phyloP scores from a whole-genome alignment of 2,329 filamentous ascomycete genomes.

The Penicillium palitans region DNA sequence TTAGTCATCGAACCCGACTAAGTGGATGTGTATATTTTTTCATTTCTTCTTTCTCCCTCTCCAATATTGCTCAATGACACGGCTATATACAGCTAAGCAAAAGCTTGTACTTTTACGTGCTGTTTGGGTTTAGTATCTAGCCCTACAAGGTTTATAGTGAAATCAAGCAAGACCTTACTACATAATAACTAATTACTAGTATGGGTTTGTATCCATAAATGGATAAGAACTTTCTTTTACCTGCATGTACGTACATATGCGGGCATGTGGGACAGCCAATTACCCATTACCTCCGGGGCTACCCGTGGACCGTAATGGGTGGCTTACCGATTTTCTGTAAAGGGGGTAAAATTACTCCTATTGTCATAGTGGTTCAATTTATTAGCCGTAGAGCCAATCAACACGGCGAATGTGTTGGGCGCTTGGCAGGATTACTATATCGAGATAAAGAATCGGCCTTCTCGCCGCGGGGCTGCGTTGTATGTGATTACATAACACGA shows the following conservation, averaged over 20 bases:
- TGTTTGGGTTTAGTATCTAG: too few relatives aligned
- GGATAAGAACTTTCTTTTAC: too few relatives aligned
- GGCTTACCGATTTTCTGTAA: not conserved
- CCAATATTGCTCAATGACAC: not conserved
- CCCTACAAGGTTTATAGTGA: too few relatives aligned
- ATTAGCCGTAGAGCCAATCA: not conserved
- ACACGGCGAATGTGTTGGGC: not conserved
- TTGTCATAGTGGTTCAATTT: not conserved
- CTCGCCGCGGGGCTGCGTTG: not conserved
- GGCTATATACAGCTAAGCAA: not conserved
- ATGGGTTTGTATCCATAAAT: too few relatives aligned
- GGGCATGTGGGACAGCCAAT: too few relatives aligned
- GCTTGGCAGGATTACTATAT: not conserved
- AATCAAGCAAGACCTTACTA: too few relatives aligned
- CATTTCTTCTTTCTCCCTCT: not conserved
- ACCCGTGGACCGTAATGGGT: not conserved
- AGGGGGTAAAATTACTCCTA: not conserved
- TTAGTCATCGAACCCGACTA: too few relatives aligned
- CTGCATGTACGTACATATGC: too few relatives aligned
- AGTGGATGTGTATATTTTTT: too few relatives aligned
- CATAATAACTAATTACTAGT: too few relatives aligned
- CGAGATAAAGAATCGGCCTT: constrained; percentile 1
- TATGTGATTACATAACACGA: constrained; percentile 18
- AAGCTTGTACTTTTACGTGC: too few relatives aligned
- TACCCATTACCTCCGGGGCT: too few relatives aligned